A percentile compares a stretch with the other conserved stretches of the same genome.
phyloP scores from a whole-genome alignment of 2,329 filamentous ascomycete genomes.

The Trichoderma harzianum region DNA sequence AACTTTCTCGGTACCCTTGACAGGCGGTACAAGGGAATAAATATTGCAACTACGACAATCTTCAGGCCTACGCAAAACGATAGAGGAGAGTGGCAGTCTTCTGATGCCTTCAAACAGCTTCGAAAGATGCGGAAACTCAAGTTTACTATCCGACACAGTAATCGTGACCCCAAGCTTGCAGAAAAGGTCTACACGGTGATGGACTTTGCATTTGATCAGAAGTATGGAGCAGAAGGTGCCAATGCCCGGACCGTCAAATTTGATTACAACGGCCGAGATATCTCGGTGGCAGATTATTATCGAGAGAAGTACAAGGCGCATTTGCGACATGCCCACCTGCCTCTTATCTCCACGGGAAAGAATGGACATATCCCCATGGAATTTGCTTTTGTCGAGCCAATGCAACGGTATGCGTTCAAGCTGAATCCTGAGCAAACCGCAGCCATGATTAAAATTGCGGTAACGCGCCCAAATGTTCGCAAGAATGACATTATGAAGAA shows the following conservation, averaged over 20 bases:
- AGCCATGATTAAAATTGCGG: slow-evolving; percentile 90
- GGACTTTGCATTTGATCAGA: slow-evolving; percentile 46
- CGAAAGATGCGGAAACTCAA: slow-evolving; percentile 53
- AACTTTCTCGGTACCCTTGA: slow-evolving; percentile 34
- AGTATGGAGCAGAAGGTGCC: slow-evolving; percentile 44
- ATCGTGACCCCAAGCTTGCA: slow-evolving; percentile 36
- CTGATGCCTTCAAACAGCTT: slow-evolving; percentile 53
- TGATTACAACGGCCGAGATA: slow-evolving; percentile 43
- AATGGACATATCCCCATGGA: slow-evolving; percentile 61
- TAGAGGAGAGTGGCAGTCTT: slow-evolving; percentile 33
- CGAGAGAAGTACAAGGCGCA: slow-evolving; percentile 49
- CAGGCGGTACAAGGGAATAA: slow-evolving; percentile 26
- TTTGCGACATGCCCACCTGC: slow-evolving; percentile 47
- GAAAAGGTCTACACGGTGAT: slow-evolving; percentile 52
- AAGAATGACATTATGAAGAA: slow-evolving; percentile 56
- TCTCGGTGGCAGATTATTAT: slow-evolving; percentile 55
- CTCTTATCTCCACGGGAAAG: slow-evolving; percentile 56
- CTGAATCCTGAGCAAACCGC: slow-evolving; percentile 64
- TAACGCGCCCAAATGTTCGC: slow-evolving; percentile 70
- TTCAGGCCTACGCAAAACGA: slow-evolving; percentile 36
- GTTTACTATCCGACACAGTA: slow-evolving; percentile 52
- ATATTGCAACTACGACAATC: slow-evolving; percentile 26
- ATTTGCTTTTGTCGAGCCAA: slow-evolving; percentile 47
- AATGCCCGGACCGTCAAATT: slow-evolving; percentile 56
- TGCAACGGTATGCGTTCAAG: slow-evolving; percentile 63